These are phyloP conservation scores for Cercospora sp. DNA, from an alignment of 2,329 filamentous ascomycete species.

Conservation along the genomic window DNA sequence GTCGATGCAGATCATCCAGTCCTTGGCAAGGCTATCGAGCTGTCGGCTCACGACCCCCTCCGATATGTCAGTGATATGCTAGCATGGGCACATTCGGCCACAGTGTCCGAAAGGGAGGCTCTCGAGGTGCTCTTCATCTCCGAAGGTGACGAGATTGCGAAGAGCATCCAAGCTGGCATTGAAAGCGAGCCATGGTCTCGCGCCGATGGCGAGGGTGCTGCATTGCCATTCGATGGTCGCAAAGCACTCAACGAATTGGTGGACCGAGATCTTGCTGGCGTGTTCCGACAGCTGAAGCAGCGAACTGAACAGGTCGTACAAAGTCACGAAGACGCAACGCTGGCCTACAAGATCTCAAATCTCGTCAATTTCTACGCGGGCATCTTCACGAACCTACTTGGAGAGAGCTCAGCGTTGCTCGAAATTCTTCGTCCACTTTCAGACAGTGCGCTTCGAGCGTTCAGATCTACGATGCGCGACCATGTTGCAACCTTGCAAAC, in stretches of 20 bases:
- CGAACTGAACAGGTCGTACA: constrained; percentile 89
- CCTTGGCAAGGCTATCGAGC: constrained; percentile 81
- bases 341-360: constrained; percentile 87
- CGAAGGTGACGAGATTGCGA: constrained; percentile 84
- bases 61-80: constrained; percentile 97
- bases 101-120: constrained; percentile 90
- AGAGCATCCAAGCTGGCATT: constrained; percentile 74
- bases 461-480: constrained; percentile 77
- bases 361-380: constrained; percentile 83
- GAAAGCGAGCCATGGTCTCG: constrained; percentile 79
- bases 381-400: constrained; percentile 80
- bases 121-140: constrained; percentile 88
- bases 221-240: constrained; percentile 68
- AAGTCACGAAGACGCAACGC: constrained; percentile 83
- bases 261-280: constrained; percentile 78
- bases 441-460: constrained; percentile 76
- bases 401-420: constrained; percentile 66
- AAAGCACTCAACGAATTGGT: constrained; percentile 83
- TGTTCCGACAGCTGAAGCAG: constrained; percentile 80
- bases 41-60: constrained; percentile 86
- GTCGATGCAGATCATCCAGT: constrained; percentile 55
- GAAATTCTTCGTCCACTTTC: constrained; percentile 69
- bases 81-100: constrained; percentile 91
- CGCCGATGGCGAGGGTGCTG: constrained; percentile 53
- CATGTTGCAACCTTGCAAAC: constrained; percentile 72